Conservation (phyloP, 495 filamentous ascomycete species). For the Xylaria scruposa region DNA sequence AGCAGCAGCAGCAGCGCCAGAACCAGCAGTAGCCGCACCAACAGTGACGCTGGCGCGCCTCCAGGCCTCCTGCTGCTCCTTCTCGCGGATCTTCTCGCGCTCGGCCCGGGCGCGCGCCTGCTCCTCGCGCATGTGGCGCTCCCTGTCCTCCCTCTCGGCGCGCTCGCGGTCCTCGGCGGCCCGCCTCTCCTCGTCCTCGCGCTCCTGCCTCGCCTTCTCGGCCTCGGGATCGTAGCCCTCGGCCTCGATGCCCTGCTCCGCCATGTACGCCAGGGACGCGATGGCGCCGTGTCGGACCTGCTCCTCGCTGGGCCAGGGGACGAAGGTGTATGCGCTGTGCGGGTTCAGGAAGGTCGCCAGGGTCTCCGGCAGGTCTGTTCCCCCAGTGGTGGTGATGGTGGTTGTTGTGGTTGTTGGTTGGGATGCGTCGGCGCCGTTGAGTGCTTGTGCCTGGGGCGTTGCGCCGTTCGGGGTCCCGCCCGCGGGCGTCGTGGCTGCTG, state of each 20-base stretch:
- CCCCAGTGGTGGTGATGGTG: neutral
- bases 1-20: neutral
- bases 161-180: slow-evolving; percentile 52
- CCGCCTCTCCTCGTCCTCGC: slow-evolving; percentile 46
- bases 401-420: slow-evolving; percentile 24
- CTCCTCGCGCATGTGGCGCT: slow-evolving; percentile 45
- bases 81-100: slow-evolving; percentile 37
- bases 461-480: slow-evolving; percentile 38
- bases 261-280: slow-evolving; percentile 60
- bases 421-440: slow-evolving; percentile 30
- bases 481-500: slow-evolving; percentile 38
- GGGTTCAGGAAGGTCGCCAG: slow-evolving; percentile 61
- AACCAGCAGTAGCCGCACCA: neutral
- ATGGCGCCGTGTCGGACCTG: slow-evolving; percentile 68
- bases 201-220: slow-evolving; percentile 51
- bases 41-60: slow-evolving; percentile 44
- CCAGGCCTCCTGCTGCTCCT: slow-evolving; percentile 43
- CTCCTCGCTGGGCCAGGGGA: slow-evolving; percentile 73
- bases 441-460: neutral
- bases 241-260: slow-evolving; percentile 64
- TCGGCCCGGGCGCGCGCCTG: slow-evolving; percentile 36
- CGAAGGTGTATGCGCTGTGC: slow-evolving; percentile 55
- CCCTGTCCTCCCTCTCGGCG: slow-evolving; percentile 52
- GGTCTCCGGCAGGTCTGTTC: slow-evolving; percentile 42
- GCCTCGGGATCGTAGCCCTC: slow-evolving; percentile 60